These are phyloP conservation scores for Emericellopsis cladophorae DNA, from an alignment of 2,329 filamentous ascomycete species.

Conservation along the genomic window DNA sequence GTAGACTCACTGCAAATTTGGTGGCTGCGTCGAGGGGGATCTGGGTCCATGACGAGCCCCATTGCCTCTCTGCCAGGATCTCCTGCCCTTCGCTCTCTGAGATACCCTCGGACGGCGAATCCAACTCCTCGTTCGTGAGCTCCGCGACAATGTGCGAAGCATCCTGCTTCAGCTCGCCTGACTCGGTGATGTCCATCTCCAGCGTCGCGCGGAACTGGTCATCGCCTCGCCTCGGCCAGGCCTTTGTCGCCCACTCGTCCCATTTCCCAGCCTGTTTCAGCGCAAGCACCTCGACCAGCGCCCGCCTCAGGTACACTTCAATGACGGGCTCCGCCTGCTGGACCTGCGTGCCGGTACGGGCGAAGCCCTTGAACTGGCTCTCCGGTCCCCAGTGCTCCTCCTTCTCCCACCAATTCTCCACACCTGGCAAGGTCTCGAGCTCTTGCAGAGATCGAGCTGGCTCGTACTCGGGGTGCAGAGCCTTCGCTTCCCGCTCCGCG, in stretches of 20 bases:
- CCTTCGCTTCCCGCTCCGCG: conserved; percentile 16
- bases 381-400: conserved; percentile 36
- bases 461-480: conserved; percentile 24
- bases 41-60: conserved; percentile 44
- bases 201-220: conserved; percentile 12
- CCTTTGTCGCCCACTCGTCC: conserved; percentile 16
- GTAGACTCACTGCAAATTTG: conserved; percentile 59
- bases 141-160: conserved; percentile 17
- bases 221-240: conserved; percentile 12
- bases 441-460: conserved; percentile 32
- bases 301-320: conserved; percentile 34
- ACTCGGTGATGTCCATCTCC: conserved; percentile 22
- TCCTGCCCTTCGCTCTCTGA: conserved; percentile 26
- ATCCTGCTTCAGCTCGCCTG: conserved; percentile 24
- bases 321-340: conserved; percentile 29
- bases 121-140: conserved; percentile 14
- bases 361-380: conserved; percentile 31
- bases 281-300: conserved; percentile 37
- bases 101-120: conserved; percentile 7
- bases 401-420: conserved; percentile 40
- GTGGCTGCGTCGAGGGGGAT: conserved; percentile 44
- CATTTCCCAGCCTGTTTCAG: conserved; percentile 20
- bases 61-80: conserved; percentile 23
- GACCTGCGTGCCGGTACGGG: conserved; percentile 15
- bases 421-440: conserved; percentile 32